Percentiles rank a stretch among this genome's conserved stretches.
phyloP scores from a whole-genome alignment of 208 protist species.

The Giardia duodenalis region DNA sequence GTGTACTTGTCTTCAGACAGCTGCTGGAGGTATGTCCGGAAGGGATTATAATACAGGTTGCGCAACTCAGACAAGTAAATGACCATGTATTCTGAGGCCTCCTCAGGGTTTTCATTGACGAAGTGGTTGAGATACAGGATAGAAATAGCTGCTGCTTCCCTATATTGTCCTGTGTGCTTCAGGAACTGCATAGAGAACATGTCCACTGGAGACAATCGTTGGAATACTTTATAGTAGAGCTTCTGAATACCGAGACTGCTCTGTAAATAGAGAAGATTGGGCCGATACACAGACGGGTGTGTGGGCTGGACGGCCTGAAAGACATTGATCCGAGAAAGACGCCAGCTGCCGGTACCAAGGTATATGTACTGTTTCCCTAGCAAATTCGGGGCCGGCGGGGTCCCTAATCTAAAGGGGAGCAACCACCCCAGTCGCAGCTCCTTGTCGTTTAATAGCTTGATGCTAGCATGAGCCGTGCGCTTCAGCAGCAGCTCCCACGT shows the following conservation, averaged over 20 bases:
- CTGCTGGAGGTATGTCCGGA: too few species aligned
- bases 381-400: background rate
- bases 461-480: background rate
- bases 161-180: background rate
- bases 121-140: too few species aligned
- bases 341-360: background rate
- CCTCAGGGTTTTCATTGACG: too few species aligned
- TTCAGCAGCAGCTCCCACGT: background rate
- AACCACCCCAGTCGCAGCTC: background rate
- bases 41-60: too few species aligned
- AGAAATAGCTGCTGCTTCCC: background rate
- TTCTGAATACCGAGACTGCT: background rate
- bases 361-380: background rate
- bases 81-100: too few species aligned
- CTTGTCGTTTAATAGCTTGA: background rate
- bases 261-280: background rate
- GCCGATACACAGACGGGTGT: background rate
- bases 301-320: background rate
- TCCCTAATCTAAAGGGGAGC: background rate
- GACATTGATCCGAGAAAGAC: background rate
- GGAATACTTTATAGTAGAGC: background rate
- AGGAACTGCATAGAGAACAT: background rate
- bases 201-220: background rate
- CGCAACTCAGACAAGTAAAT: too few species aligned
- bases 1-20: too few species aligned